Conservation (phyloP, 495 filamentous ascomycete genomes). For the Xylaria acuta region DNA sequence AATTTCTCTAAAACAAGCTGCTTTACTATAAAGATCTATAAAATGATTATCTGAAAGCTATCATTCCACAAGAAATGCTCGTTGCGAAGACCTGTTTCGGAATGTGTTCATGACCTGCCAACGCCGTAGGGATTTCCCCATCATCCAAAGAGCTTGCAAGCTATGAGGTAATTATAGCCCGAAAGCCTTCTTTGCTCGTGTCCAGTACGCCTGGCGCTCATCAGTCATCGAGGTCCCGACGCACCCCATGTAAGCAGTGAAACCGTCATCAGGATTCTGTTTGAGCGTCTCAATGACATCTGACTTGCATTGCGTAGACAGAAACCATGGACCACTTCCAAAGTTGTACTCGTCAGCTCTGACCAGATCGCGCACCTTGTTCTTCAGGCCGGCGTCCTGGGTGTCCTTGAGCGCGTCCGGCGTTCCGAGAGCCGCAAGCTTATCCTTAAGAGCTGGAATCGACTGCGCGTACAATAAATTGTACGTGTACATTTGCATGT, state of each 20-base stretch:
- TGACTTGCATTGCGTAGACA: slow-evolving; percentile 64
- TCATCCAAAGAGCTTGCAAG: background rate
- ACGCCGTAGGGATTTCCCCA: background rate
- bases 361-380: slow-evolving; percentile 64
- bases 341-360: slow-evolving; percentile 69
- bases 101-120: background rate
- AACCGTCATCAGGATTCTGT: slow-evolving; percentile 61
- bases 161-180: slow-evolving; percentile 32
- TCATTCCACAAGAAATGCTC: background rate
- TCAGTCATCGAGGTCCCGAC: slow-evolving; percentile 60
- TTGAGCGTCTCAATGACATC: slow-evolving; percentile 55
- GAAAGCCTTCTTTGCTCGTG: slow-evolving; percentile 51
- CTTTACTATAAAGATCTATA: background rate
- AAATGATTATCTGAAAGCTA: background rate
- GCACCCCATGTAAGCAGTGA: slow-evolving; percentile 68
- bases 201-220: slow-evolving; percentile 64
- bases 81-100: background rate
- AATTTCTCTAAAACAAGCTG: background rate
- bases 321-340: slow-evolving; percentile 76
- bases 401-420: background rate
- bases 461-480: slow-evolving; percentile 68
- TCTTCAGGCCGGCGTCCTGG: slow-evolving; percentile 40
- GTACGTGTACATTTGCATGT: slow-evolving; percentile 72
- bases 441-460: slow-evolving; percentile 54
- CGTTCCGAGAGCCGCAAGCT: slow-evolving; percentile 42